Base-by-base conservation (phyloP, 2,329 filamentous ascomycete species). In the Diaporthe vaccinii region DNA sequence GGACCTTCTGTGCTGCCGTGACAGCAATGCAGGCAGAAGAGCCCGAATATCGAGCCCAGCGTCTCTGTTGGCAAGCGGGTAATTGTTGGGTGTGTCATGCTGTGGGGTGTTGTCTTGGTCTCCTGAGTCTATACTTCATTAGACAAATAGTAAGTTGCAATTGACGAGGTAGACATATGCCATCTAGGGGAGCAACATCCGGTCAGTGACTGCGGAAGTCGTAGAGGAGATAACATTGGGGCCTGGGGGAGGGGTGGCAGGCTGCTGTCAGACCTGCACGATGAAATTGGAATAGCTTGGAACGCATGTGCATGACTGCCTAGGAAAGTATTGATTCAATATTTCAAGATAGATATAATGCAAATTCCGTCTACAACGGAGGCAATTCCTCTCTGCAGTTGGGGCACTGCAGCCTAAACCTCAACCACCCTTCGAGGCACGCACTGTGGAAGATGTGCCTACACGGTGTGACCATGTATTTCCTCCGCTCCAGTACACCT, bases 381-480 rank as follows among this genome's bases (percentile, higher is more conserved):
- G 96, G 96, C 80, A 98, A 84, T 75, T 94, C 93, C 85, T 98
- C 96, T 79, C 97, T 90, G 84, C 97, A 98, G 78, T 98, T 98
- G 1, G 97, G 97, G 85, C 97, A 99, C 85, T 98, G 95, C 80
- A 99, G 84, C 75, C 96, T 87, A 83, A 97, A 95, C 82, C 94
- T 90, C 94, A 99, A 97, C 97, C 97, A 98, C 53, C 95, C 95
- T 85, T 98, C 96, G 79, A 99, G 86, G 84, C 97, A 99, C 44
- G 89, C 87, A 74, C 93, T 97, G 82, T 99, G 97, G 83, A 99
- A 99, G 67, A 98, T 95, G 85, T 99, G 97, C 73, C 96, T 88
- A 84, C 97, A 99, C 65, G 97, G 97, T 74, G 97, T 99, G 31
- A 98, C 95, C 97, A 99, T 99, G 85, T 98, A 98, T 79, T 91